Evolutionary conservation across 1,284 basidiomycete species (phyloP), one percentile per base, ranked within the genome.

Genomic region (Papiliotrema nemorosa): DNA sequence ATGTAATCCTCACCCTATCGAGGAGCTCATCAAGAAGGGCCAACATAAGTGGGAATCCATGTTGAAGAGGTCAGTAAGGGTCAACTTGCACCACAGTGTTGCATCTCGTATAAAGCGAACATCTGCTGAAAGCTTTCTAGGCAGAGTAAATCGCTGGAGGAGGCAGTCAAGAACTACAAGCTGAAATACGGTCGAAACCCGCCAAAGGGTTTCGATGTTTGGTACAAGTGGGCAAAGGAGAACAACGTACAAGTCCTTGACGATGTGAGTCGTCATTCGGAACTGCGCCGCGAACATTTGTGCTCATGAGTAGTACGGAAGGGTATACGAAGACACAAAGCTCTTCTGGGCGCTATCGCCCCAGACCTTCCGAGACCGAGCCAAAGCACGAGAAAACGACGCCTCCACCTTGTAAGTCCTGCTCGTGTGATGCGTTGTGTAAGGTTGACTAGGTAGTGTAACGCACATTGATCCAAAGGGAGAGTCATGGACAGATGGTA

Each of bases 191-290:
- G 60, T 2, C 65, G 77, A 1, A 49, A 59, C 4, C 78, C 78
- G 21, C 78, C 78, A 0, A 72, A 65, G 47, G 78, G 78, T 0
- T 79, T 78, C 49, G 74, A 78, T 40, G 45, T 50, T n/a, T 75
- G 74, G 74, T 75, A 65, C 63, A 49, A 64, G 39, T 73, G 63
- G 54, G 67, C 64, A 47, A 61, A 62, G 56, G 44, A 66, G 20
- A 62, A 74, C 55, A 55, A 66, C 16, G 72, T 77, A 49, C 68
- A 70, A 62, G 74, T 77, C 27, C 66, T 75, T 22, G 76, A 77
- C 50, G 73, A 76, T 52, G 71, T 74, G 52, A 58, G 71, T 66
- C 5, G 3, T 31, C 18, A 24, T 22, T 16, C 18, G 3, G 18
- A 6, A 18, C 2, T 3, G 14, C 12, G 1, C 9, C 1, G 16